phyloP scores from a whole-genome alignment of 1,139 yeast genomes.

The Sugiyamaella paludigena region DNA sequence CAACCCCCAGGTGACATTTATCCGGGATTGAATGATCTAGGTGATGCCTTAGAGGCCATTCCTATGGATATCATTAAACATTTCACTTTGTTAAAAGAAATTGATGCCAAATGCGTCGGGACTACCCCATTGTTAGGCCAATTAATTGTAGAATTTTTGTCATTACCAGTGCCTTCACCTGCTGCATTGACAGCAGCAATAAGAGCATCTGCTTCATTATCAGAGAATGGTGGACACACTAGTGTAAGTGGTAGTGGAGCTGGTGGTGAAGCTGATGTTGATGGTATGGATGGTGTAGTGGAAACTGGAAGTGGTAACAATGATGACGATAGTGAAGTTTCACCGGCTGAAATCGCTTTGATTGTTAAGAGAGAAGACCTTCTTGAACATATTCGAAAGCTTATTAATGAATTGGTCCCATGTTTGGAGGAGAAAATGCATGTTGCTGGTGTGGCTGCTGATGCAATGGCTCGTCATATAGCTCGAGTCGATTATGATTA shows the following conservation, averaged over 20 bases:
- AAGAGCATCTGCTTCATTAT: conserved; percentile 5
- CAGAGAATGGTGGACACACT: neutral
- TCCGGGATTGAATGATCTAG: conserved; percentile 88
- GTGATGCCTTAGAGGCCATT: conserved; percentile 88
- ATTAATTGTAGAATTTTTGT: conserved; percentile 52
- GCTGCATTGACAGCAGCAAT: conserved; percentile 8
- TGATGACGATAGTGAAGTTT: neutral
- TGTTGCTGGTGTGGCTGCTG: conserved; percentile 89
- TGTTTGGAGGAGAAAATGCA: conserved; percentile 97
- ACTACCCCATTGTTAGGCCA: conserved; percentile 65
- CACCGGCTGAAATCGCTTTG: conserved; percentile 9
- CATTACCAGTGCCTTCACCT: conserved; percentile 20
- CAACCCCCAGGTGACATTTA: conserved; percentile 36
- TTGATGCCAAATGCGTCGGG: conserved; percentile 88
- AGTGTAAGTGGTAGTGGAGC: neutral
- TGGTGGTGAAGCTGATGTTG: neutral
- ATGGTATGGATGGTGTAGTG: too few relatives aligned
- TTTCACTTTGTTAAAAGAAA: conserved; percentile 84
- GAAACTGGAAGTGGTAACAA: neutral
- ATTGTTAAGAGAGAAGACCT: conserved; percentile 12
- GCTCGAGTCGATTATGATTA: conserved; percentile 77
- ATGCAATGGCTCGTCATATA: conserved; percentile 66
- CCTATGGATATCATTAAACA: conserved; percentile 83
- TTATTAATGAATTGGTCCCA: conserved; percentile 69
- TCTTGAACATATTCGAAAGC: conserved; percentile 40